Evolutionary conservation across 257 asterid genomes (phyloP).

Genomic region (Solanum lycopersicoides): DNA sequence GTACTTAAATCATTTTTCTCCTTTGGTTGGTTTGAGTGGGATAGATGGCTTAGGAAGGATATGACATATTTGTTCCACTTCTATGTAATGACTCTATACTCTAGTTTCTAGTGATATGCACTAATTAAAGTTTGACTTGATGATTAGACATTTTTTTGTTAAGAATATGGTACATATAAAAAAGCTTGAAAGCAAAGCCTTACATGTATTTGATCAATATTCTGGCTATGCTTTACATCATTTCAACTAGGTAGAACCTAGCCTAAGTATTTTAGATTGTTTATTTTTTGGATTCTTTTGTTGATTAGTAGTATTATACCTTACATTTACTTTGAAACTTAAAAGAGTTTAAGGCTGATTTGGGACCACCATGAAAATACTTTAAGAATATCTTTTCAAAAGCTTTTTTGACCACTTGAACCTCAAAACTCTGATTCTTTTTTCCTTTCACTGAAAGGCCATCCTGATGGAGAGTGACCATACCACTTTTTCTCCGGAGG

Average conservation of each 20-base stretch:
- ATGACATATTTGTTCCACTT: neutral
- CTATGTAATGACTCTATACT: neutral
- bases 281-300: slow-evolving; percentile 5
- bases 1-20: neutral
- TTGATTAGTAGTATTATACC: neutral
- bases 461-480: slow-evolving; percentile 2
- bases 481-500: neutral
- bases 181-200: neutral
- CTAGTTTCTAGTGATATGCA: neutral
- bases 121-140: neutral
- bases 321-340: neutral
- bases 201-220: neutral
- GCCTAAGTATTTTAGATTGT: neutral
- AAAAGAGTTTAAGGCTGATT: neutral
- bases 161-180: neutral
- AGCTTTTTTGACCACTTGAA: slow-evolving; percentile 17
- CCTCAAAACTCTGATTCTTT: neutral
- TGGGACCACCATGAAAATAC: slow-evolving; percentile 14
- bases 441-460: slow-evolving; percentile 2
- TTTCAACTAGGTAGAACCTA: slow-evolving; percentile 3
- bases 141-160: slow-evolving; percentile 6
- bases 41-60: neutral
- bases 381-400: slow-evolving; percentile 11
- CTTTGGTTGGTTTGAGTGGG: neutral
- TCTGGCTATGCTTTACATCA: slow-evolving; percentile 12